Evolutionary conservation across 2,329 filamentous ascomycete genomes (phyloP).

Genomic region (Aspergillus arachidicola): DNA sequence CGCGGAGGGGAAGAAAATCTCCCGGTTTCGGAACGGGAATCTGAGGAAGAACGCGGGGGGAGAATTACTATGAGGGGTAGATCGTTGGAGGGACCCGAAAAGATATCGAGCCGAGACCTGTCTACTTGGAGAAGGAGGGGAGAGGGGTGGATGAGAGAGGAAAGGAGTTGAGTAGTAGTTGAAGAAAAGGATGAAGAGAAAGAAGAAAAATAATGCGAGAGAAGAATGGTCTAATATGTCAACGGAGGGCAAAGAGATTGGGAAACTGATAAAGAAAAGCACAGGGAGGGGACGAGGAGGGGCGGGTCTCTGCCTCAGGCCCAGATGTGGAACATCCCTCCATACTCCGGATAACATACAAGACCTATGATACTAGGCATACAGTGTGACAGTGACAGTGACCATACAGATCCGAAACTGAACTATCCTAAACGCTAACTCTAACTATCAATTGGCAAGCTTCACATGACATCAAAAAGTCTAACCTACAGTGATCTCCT

Average conservation of each 20-base stretch:
- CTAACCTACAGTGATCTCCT: not conserved
- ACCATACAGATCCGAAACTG: too few species aligned
- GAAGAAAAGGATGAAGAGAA: conserved; percentile 6
- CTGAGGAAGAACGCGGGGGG: conserved; percentile 17
- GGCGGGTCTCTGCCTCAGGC: not conserved
- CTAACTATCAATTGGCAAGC: not conserved
- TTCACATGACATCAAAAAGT: conserved; percentile 1
- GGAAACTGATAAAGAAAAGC: conserved; percentile 2
- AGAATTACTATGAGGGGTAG: not conserved
- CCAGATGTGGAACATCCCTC: not conserved
- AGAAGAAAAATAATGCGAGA: conserved; percentile 3
- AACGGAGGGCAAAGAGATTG: not conserved
- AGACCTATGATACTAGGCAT: too few species aligned
- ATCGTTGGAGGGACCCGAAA: not conserved
- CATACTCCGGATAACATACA: not conserved
- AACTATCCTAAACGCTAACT: not conserved
- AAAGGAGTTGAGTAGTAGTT: conserved; percentile 1
- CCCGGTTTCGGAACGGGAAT: conserved; percentile 27
- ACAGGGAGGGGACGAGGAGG: not conserved
- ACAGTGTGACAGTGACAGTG: too few species aligned
- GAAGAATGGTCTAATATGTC: not conserved
- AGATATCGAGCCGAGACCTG: not conserved
- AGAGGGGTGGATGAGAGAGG: conserved; percentile 1
- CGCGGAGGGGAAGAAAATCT: conserved; percentile 24
- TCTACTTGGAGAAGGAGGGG: not conserved